These are phyloP conservation scores for Aspergillus ustus DNA, from an alignment of 2,329 filamentous ascomycete species.

Conservation along the genomic window DNA sequence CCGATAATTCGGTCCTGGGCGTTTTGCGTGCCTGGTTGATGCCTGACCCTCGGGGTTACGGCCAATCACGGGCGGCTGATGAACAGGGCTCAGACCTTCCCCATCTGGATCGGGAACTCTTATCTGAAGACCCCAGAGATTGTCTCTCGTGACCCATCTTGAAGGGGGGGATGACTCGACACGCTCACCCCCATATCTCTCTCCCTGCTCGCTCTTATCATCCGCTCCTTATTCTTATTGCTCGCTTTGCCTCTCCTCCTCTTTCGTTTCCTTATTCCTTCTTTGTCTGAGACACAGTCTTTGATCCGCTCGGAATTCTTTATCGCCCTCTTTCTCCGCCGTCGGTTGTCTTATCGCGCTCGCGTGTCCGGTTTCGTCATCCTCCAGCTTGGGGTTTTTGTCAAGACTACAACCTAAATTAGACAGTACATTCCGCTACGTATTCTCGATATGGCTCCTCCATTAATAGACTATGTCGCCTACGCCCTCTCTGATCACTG, in stretches of 20 bases:
- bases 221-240: not conserved
- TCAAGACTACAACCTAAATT: not conserved
- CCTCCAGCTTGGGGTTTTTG: not conserved
- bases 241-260: constrained; percentile 1
- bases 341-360: constrained; percentile 3
- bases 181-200: not conserved
- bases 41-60: not conserved
- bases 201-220: not conserved
- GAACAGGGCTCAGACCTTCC: not conserved
- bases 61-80: constrained; percentile 8
- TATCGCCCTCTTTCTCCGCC: constrained; percentile 5
- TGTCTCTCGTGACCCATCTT: constrained; percentile 18
- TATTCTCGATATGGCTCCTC: constrained; percentile 33
- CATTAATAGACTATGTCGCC: constrained; percentile 33
- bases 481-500: constrained; percentile 60
- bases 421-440: not conserved
- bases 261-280: not conserved
- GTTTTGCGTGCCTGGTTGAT: not conserved
- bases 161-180: constrained; percentile 22
- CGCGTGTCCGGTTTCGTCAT: not conserved
- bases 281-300: not conserved
- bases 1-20: not conserved
- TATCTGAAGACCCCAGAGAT: constrained; percentile 1
- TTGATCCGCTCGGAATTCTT: constrained; percentile 1
- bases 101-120: not conserved